These are phyloP conservation scores for Cinchona pubescens DNA, from an alignment of 257 asterid species.

Conservation along the genomic window DNA sequence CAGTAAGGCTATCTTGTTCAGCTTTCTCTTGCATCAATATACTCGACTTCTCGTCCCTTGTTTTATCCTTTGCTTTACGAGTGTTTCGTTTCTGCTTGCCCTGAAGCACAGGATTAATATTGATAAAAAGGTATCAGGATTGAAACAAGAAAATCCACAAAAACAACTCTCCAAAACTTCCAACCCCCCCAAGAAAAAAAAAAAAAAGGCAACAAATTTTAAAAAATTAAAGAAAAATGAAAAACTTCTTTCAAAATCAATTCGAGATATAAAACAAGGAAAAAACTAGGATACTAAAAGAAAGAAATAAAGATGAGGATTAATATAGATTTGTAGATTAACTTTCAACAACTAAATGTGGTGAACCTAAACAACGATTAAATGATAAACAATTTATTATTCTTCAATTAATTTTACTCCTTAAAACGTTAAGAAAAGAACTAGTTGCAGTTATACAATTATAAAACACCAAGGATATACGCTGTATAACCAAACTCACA, in stretches of 20 bases:
- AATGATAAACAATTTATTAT: background rate
- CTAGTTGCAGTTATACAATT: background rate
- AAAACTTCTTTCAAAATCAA: background rate
- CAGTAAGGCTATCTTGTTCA: constrained; percentile 41
- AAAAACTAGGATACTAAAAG: background rate
- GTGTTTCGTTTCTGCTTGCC: constrained; percentile 74
- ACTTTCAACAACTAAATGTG: background rate
- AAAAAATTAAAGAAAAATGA: no score
- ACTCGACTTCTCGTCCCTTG: constrained; percentile 50
- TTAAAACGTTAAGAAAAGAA: background rate
- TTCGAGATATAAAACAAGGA: background rate
- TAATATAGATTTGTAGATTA: background rate
- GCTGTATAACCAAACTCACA: background rate
- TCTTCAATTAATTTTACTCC: background rate
- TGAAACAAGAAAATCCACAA: background rate
- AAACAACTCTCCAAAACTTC: background rate
- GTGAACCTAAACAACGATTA: background rate
- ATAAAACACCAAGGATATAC: background rate
- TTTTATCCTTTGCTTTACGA: constrained; percentile 71
- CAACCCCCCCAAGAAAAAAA: background rate
- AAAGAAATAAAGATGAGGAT: background rate
- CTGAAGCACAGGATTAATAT: constrained; percentile 35
- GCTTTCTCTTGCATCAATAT: constrained; percentile 34
- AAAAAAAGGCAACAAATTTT: background rate
- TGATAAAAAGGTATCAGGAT: constrained; percentile 10